Base-by-base conservation (phyloP, 805 yeast genomes). In the Teunomyces funiuensis region DNA sequence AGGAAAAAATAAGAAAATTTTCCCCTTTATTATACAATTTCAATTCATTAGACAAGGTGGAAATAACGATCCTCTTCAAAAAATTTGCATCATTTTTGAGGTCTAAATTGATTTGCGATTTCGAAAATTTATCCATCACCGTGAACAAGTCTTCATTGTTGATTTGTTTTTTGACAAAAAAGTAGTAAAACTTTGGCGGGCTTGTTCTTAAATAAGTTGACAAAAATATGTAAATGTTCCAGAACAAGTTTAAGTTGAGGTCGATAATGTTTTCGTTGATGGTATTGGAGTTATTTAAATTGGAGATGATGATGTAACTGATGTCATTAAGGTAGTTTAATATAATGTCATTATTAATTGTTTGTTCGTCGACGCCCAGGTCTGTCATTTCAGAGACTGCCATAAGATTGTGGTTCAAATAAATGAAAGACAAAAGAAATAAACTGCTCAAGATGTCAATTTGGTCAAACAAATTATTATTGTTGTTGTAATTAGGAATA, bases 301-400 rank as follows among this genome's bases (percentile, higher is more conserved):
- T 69, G 22, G 69, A 53, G 40, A 74, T 55, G 34, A 75, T 71
- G 17, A 74, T 65, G 43, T 59, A 60, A 23, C 71, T 60, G 11
- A 73, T 69, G 43, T 76, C 76, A 49, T 77, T 74, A 37, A 79
- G 58, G 46, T 74, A 74, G 47, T 75, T 74, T 44, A 77, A 61
- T 5, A 77, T 61, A 26, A 76, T 67, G 40, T 74, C 77, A 19
- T 70, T 66, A 23, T 72, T 71, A n/a, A 75, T 53, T 17, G 34
- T 31, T n/a, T 31, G 34, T n/a, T 61, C 46, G 15, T 42, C 49
- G 15, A 37, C 37, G 8, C 48, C 46, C 20, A 45, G 41, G 13
- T 47, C 47, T 5, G 39, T 45, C 9, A 17, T 26, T 5, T 40
- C 44, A 15, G 23, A 37, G 26, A 20, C 28, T 27, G 28, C 55